A percentile compares a stretch with the other conserved stretches of the same genome.
phyloP scores from a whole-genome alignment of 2,329 filamentous ascomycete genomes.

The Clonostachys rhizophaga region DNA sequence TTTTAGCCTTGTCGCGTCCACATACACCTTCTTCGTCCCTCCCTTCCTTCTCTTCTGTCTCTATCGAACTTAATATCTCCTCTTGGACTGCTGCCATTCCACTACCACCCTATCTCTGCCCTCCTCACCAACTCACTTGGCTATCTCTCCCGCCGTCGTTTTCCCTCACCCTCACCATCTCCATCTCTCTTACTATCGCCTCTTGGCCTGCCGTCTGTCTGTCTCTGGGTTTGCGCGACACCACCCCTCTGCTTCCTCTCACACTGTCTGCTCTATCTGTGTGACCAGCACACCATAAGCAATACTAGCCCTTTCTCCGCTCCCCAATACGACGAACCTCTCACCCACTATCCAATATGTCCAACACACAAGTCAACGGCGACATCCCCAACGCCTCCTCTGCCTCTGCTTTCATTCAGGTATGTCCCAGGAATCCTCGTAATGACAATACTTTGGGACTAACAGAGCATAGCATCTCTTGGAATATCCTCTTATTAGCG shows the following conservation, averaged over 20 bases:
- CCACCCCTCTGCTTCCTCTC: too few species aligned
- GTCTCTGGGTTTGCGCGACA: neutral
- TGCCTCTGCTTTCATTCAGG: conserved; percentile 45
- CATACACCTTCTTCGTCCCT: too few species aligned
- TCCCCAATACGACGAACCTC: neutral
- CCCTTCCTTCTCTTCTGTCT: neutral
- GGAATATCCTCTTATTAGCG: conserved; percentile 78
- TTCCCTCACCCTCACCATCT: neutral
- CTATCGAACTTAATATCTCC: neutral
- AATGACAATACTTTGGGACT: neutral
- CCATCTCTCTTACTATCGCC: conserved; percentile 1
- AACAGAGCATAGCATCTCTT: conserved; percentile 62
- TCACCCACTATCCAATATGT: neutral
- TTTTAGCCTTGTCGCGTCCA: neutral
- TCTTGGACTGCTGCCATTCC: neutral
- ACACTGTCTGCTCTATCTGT: too few species aligned
- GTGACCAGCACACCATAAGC: neutral
- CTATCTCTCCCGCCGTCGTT: neutral
- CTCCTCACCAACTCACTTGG: neutral
- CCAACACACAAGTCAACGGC: conserved; percentile 43
- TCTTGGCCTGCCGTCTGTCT: neutral
- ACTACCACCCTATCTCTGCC: conserved; percentile 1
- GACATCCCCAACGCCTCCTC: conserved; percentile 36
- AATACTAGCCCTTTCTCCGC: neutral
- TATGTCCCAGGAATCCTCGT: conserved; percentile 16